Conservation (phyloP, 2,329 filamentous ascomycete genomes). For the Diplodia scrobiculata region DNA sequence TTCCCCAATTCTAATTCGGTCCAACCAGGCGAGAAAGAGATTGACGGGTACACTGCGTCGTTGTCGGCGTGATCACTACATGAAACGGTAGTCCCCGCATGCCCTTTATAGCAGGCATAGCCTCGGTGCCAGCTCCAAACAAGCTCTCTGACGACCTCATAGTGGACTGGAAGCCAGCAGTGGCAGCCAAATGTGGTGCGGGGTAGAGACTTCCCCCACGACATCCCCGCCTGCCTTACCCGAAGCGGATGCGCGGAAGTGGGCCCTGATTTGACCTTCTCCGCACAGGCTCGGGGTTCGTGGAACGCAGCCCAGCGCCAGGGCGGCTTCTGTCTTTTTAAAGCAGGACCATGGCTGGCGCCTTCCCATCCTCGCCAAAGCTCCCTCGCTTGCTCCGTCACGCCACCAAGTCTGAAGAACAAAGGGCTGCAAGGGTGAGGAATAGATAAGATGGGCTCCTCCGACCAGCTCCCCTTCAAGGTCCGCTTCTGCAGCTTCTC, state of each 20-base stretch:
- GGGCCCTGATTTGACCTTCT: conserved; percentile 5
- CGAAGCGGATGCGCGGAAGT: conserved; percentile 15
- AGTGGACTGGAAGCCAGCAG: background rate
- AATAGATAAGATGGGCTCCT: conserved; percentile 35
- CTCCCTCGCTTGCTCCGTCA: background rate
- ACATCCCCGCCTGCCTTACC: conserved; percentile 12
- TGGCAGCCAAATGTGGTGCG: background rate
- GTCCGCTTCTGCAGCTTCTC: conserved; percentile 36
- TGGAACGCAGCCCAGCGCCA: background rate
- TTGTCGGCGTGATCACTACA: too few species aligned
- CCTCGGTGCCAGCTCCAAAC: background rate
- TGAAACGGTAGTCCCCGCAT: background rate
- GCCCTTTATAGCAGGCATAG: background rate
- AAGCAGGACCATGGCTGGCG: background rate
- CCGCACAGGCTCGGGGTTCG: conserved; percentile 2
- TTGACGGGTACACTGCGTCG: too few species aligned
- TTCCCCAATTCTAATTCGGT: background rate
- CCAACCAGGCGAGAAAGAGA: background rate
- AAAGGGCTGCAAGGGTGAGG: background rate
- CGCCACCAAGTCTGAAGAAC: background rate
- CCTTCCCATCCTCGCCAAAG: background rate
- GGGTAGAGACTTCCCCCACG: background rate
- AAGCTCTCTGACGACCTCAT: background rate
- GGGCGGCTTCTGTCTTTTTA: background rate
- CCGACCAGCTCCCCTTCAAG: conserved; percentile 49